These are phyloP conservation scores for Exophiala aquamarina DNA, from an alignment of 2,329 filamentous ascomycete genomes.

Conservation along the genomic window DNA sequence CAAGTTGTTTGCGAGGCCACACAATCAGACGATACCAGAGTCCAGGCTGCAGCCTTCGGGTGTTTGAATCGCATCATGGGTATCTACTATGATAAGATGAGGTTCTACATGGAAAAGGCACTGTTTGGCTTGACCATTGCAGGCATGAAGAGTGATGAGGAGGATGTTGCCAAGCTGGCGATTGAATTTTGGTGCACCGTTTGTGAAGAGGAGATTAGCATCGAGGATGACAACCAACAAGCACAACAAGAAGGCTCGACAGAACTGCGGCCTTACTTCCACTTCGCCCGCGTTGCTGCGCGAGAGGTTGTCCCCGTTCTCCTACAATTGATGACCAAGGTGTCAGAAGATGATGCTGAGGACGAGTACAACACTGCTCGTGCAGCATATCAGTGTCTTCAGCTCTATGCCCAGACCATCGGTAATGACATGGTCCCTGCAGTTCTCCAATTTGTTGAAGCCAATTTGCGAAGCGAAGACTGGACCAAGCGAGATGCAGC, in stretches of 20 bases:
- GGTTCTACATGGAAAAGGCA: constrained; percentile 99
- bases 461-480: constrained; percentile 83
- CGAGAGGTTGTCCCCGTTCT: constrained; percentile 93
- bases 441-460: constrained; percentile 88
- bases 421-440: constrained; percentile 79
- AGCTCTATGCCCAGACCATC: constrained; percentile 92
- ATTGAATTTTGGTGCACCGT: constrained; percentile 99
- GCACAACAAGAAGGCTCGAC: constrained; percentile 70
- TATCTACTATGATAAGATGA: constrained; percentile 99
- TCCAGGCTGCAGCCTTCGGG: constrained; percentile 94
- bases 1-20: constrained; percentile 99
- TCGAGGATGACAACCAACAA: constrained; percentile 93
- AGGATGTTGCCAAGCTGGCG: constrained; percentile 95
- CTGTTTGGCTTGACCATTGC: constrained; percentile 95
- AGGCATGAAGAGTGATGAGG: constrained; percentile 97
- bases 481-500: constrained; percentile 95
- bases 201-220: constrained; percentile 96
- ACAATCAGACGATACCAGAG: constrained; percentile 83
- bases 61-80: constrained; percentile 98
- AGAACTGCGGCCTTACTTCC: constrained; percentile 89
- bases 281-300: constrained; percentile 90
- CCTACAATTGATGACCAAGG: constrained; percentile 84
- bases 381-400: constrained; percentile 92
- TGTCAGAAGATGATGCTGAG: constrained; percentile 94
- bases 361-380: constrained; percentile 97